Percentiles rank a stretch among this genome's conserved stretches.
phyloP scores from a whole-genome alignment of 306 rosid species.

The Prunus davidiana region DNA sequence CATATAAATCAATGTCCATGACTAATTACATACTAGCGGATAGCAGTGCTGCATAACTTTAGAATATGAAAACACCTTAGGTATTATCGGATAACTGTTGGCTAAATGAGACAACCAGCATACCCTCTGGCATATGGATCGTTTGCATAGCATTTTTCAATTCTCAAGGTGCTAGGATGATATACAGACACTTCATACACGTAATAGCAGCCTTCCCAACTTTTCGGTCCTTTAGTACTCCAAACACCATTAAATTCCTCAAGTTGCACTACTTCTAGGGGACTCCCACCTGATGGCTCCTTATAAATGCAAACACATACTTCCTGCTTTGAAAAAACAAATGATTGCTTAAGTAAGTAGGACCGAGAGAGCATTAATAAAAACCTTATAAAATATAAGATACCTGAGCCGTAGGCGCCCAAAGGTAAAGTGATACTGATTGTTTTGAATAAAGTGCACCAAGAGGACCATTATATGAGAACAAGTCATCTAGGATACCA shows the following conservation, averaged over 20 bases:
- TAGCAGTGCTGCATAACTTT: constrained; percentile 9
- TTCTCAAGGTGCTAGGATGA: constrained; percentile 71
- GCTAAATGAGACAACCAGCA: constrained; percentile 31
- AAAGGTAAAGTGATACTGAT: constrained; percentile 72
- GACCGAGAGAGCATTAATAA: background rate
- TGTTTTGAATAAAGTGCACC: constrained; percentile 71
- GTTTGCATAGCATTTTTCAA: constrained; percentile 74
- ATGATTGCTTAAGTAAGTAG: background rate
- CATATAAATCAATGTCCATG: background rate
- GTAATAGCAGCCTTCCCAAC: constrained; percentile 91
- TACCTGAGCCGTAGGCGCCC: constrained; percentile 99
- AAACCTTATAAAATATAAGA: constrained; percentile 13
- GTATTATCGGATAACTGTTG: constrained; percentile 25
- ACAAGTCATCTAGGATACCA: constrained; percentile 85
- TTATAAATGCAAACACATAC: constrained; percentile 57
- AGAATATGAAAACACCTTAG: constrained; percentile 28
- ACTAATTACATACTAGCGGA: background rate
- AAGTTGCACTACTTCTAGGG: constrained; percentile 65
- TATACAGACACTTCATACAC: constrained; percentile 80
- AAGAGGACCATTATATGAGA: constrained; percentile 78
- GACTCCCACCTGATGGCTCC: constrained; percentile 57
- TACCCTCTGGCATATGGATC: constrained; percentile 99
- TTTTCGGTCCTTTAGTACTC: constrained; percentile 71
- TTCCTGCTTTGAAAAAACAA: constrained; percentile 38
- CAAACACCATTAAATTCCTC: constrained; percentile 83